These are phyloP conservation scores for Talaromyces pinophilus DNA, from an alignment of 2,329 filamentous ascomycete genomes.

Conservation along the genomic window DNA sequence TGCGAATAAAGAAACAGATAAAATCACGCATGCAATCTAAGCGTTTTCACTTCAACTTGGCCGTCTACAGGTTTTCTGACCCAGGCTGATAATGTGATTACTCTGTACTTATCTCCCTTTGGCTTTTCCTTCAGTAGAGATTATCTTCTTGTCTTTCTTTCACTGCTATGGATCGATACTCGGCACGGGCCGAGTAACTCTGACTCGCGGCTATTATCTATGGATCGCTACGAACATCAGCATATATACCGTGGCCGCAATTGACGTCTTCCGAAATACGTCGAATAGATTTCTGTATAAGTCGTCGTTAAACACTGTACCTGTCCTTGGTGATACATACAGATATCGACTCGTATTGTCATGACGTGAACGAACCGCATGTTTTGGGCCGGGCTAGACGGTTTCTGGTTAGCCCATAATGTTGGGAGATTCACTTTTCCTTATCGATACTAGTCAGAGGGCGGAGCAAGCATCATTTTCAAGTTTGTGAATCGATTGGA, in stretches of 20 bases:
- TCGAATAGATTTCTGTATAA: background rate
- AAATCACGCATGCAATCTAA: background rate
- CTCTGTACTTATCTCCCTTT: background rate
- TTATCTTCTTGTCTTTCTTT: background rate
- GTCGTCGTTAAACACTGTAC: background rate
- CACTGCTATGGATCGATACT: background rate
- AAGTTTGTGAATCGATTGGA: background rate
- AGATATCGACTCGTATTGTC: background rate
- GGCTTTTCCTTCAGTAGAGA: background rate
- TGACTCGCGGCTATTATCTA: background rate
- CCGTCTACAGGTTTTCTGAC: background rate
- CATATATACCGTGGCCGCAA: background rate
- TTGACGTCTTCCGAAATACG: background rate
- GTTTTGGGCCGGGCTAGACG: background rate
- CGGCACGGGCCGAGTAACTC: slow-evolving; percentile 2
- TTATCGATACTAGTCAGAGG: background rate
- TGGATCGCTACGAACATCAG: background rate
- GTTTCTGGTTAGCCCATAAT: background rate
- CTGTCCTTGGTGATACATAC: background rate
- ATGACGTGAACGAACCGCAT: background rate
- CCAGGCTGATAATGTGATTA: background rate
- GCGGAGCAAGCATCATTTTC: background rate
- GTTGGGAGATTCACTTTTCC: background rate
- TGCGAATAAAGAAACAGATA: background rate
- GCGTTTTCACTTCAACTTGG: background rate